Percentiles rank a stretch among this genome's conserved stretches.
These are phyloP conservation scores for Monosporozyma aerobia DNA, from an alignment of 805 yeast species.

Conservation along the genomic window DNA sequence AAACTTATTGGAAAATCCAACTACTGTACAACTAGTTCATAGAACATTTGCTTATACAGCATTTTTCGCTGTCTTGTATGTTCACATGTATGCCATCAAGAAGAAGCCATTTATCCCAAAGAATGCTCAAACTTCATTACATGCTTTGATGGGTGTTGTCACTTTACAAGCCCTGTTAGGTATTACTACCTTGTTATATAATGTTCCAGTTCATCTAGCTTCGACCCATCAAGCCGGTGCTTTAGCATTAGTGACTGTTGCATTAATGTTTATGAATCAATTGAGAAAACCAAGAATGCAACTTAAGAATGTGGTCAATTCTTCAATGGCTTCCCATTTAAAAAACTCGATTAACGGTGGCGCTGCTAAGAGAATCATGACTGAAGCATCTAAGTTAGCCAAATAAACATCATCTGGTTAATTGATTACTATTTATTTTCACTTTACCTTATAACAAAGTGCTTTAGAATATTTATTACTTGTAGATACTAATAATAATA, in stretches of 20 bases:
- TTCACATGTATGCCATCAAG: constrained; percentile 59
- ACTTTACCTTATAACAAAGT: neutral
- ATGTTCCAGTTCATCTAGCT: constrained; percentile 89
- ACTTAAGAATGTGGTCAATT: constrained; percentile 29
- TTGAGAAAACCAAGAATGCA: constrained; percentile 49
- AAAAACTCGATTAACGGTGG: neutral
- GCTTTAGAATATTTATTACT: neutral
- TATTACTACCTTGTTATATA: constrained; percentile 70
- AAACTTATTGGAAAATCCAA: constrained; percentile 88
- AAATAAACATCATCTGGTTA: neutral
- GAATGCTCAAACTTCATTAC: constrained; percentile 47
- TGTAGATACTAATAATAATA: constrained; percentile 1
- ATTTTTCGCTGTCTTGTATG: constrained; percentile 56
- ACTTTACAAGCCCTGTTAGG: constrained; percentile 80
- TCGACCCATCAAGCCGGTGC: constrained; percentile 98
- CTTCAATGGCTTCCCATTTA: neutral
- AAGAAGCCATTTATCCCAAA: constrained; percentile 50
- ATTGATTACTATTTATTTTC: neutral
- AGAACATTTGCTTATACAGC: constrained; percentile 78
- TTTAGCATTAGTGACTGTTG: constrained; percentile 71
- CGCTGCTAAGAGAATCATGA: constrained; percentile 27
- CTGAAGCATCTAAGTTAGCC: constrained; percentile 31
- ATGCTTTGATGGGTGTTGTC: constrained; percentile 73
- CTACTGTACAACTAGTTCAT: constrained; percentile 89
- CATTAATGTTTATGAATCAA: constrained; percentile 52